Evolutionary conservation across 139 green algal species (phyloP), one percentile per base, ranked within the genome.

Genomic region (Coelastrella sp.): DNA sequence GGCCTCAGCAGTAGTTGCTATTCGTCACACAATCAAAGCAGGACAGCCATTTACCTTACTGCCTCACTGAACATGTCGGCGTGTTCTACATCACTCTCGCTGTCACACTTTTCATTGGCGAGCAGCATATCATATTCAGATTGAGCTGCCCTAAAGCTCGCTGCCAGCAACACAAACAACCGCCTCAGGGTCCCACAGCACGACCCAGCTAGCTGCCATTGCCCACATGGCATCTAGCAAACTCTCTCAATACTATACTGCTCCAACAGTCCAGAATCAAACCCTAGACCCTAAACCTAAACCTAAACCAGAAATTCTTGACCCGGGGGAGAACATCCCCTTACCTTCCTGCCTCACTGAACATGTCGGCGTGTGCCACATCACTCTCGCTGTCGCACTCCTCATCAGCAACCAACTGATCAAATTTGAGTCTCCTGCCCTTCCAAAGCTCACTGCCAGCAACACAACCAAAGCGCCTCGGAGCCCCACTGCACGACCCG

Each of bases 141-240:
- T 87, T 32, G 20, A 81, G n/a, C 76, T 91, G 78, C 87, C 87
- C 84, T 54, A 47, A 16, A 83, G 23, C 58, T 80, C 65, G 56
- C 78, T 91, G 54, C 5, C 61, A 56, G 94, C 93, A 73, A 76
- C 89, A 4, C n/a, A n/a, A n/a, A n/a, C n/a, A n/a, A n/a, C n/a
- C n/a, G n/a, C n/a, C n/a, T n/a, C n/a, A n/a, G n/a, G n/a, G n/a
- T n/a, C n/a, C n/a, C n/a, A n/a, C n/a, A n/a, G n/a, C n/a, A n/a
- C n/a, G n/a, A n/a, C n/a, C n/a, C n/a, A n/a, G n/a, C n/a, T n/a
- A n/a, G 68, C 7, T 47, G 11, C 13, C 14, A 76, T 32, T 32
- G 68, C 68, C 68, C 20, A 76, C 11, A 76, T 76, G 68, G n/a
- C n/a, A n/a, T n/a, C n/a, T n/a, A n/a, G n/a, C n/a, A n/a, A n/a